Percentiles rank a stretch among this genome's conserved stretches.
These are phyloP conservation scores for Selaginella tamariscina DNA, from an alignment of 75 land plant genomes.

Conservation along the genomic window DNA sequence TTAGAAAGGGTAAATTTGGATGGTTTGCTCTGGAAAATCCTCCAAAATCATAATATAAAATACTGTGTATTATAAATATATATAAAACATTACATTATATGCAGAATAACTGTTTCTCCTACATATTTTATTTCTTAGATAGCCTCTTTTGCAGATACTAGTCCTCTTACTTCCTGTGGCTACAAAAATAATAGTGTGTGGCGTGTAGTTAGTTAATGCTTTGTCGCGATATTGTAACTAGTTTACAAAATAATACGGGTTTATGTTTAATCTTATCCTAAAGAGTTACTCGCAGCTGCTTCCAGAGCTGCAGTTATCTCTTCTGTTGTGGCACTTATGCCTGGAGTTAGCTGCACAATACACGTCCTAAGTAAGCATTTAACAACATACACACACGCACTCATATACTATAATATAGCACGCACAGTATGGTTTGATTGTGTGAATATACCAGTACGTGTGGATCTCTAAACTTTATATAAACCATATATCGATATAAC, in stretches of 20 bases:
- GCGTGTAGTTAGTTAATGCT: neutral
- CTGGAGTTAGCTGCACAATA: constrained; percentile 9
- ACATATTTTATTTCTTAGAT: neutral
- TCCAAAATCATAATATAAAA: constrained; percentile 18
- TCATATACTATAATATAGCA: no score
- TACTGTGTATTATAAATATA: neutral
- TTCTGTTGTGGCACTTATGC: constrained; percentile 12
- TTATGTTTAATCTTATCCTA: neutral
- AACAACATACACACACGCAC: no score
- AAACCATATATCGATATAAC: no score
- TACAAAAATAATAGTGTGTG: no score
- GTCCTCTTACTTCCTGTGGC: no score
- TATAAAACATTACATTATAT: neutral
- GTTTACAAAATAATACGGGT: neutral
- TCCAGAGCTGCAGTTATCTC: constrained; percentile 16
- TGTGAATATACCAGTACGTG: no score
- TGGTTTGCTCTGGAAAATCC: constrained; percentile 85
- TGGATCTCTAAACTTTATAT: no score
- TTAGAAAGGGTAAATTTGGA: constrained; percentile 77
- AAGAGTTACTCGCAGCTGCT: constrained; percentile 14
- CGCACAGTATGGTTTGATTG: no score
- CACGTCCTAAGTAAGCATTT: neutral
- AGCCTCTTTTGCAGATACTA: neutral
- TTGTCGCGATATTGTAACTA: neutral
- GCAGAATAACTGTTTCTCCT: neutral